These are phyloP conservation scores for Mycena polygramma DNA, from an alignment of 768 basidiomycete genomes.

Conservation along the genomic window DNA sequence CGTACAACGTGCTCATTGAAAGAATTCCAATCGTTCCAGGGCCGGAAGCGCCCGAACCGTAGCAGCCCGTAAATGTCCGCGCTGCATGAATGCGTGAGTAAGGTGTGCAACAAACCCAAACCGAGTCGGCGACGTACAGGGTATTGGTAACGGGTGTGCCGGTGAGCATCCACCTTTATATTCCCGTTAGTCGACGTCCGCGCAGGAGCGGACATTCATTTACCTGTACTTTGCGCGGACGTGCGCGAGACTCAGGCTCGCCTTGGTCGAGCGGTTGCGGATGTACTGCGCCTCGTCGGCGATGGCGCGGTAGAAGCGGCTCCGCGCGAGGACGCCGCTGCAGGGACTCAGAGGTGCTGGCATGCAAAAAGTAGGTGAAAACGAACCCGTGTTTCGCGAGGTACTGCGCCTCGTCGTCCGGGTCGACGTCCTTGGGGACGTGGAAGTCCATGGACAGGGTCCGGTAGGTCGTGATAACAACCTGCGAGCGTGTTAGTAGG, in stretches of 20 bases:
- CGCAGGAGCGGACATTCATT: too few species aligned
- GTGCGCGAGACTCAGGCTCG: slow-evolving; percentile 70
- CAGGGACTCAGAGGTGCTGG: background rate
- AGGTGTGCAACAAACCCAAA: too few species aligned
- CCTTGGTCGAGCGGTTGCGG: slow-evolving; percentile 73
- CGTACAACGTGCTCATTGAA: slow-evolving; percentile 72
- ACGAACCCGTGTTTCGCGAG: slow-evolving; percentile 63
- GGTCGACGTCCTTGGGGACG: slow-evolving; percentile 62
- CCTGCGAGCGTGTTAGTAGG: slow-evolving; percentile 49
- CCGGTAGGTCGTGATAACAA: slow-evolving; percentile 84
- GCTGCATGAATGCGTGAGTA: slow-evolving; percentile 46
- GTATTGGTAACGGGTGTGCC: slow-evolving; percentile 84
- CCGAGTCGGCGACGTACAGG: slow-evolving; percentile 54
- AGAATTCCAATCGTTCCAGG: slow-evolving; percentile 79
- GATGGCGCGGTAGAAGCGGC: slow-evolving; percentile 77
- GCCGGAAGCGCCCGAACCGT: slow-evolving; percentile 76
- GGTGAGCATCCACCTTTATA: slow-evolving; percentile 77
- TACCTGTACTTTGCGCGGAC: slow-evolving; percentile 67
- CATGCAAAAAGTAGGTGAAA: background rate
- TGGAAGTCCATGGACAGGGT: slow-evolving; percentile 73
- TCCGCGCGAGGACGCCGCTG: slow-evolving; percentile 72
- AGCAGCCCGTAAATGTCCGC: slow-evolving; percentile 80
- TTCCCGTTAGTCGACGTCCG: too few species aligned
- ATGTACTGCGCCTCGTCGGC: slow-evolving; percentile 88
- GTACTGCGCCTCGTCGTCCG: slow-evolving; percentile 63